phyloP scores from a whole-genome alignment of 1,284 basidiomycete genomes.

The Apiotrichum brassicae region DNA sequence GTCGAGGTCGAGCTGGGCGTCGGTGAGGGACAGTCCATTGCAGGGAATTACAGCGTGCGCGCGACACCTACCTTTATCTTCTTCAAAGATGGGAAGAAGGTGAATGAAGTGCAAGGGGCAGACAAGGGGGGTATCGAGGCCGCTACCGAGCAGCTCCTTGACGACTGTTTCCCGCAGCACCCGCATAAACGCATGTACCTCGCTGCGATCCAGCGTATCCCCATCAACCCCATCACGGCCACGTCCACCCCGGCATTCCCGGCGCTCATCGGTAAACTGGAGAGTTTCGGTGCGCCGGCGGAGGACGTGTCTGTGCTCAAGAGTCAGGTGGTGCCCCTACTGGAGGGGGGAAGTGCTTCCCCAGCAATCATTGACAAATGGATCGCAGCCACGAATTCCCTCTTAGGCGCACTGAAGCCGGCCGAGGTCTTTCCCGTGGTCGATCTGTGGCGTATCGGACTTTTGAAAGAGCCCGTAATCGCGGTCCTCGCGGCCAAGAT shows the following conservation, averaged over 20 bases:
- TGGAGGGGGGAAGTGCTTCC: constrained; percentile 53
- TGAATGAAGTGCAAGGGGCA: constrained; percentile 68
- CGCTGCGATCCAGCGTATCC: constrained; percentile 59
- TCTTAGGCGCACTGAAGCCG: constrained; percentile 53
- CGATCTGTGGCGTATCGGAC: constrained; percentile 74
- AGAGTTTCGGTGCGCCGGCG: constrained; percentile 49
- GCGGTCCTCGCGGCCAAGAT: constrained; percentile 50
- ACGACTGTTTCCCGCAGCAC: constrained; percentile 56
- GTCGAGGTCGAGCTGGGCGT: constrained; percentile 71
- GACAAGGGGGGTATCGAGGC: constrained; percentile 35
- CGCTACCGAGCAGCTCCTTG: constrained; percentile 33
- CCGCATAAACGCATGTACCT: constrained; percentile 61
- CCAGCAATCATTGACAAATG: constrained; percentile 44
- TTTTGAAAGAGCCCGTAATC: constrained; percentile 59
- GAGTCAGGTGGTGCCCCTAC: constrained; percentile 56
- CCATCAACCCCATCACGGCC: constrained; percentile 69
- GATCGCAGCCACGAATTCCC: constrained; percentile 51
- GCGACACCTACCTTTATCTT: constrained; percentile 81
- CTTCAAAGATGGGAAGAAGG: constrained; percentile 70
- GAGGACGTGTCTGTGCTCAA: constrained; percentile 52
- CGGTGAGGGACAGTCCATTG: constrained; percentile 58
- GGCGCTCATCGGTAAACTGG: constrained; percentile 59
- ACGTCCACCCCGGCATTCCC: constrained; percentile 63
- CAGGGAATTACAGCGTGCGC: constrained; percentile 59
- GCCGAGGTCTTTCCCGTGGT: constrained; percentile 69